Evolutionary conservation across 768 basidiomycete genomes (phyloP), one percentile per base, ranked within the genome.

Genomic region (Russula sp.): DNA sequence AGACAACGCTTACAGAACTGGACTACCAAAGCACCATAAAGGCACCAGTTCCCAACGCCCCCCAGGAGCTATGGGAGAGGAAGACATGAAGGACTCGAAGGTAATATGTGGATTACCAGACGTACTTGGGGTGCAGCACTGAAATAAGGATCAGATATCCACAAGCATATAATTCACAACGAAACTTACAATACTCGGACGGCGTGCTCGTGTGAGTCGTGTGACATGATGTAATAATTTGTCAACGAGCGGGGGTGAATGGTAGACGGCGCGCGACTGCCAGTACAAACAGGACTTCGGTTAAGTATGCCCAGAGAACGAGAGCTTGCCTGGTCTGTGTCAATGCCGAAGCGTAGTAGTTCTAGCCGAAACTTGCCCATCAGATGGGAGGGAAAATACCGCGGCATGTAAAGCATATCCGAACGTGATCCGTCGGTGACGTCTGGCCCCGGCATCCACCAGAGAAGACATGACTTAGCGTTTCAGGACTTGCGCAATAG

Each of bases 21-120:
- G 20, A 73, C 67, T 10, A 61, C 44, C 28, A 75, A 67, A 20
- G 68, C 67, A 20, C 74, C 74, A 56, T 67, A 75, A 3, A 75
- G 51, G 14, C 65, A 63, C 60, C 68, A 73, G 59, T 73, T 72
- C 55, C 72, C 66, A 38, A 74, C 1, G 14, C 11, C 30, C 9
- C 48, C 64, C 1, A 65, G 16, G 26, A 65, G 36, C 59, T 60
- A 51, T 3, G 28, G 5, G 13, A n/a, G 20, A 10, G 34, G 49
- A 44, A 24, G 11, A 20, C 3, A 40, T 50, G 32, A 48, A 40
- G n/a, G 20, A n/a, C 13, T n/a, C 1, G 20, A 51, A n/a, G 11
- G n/a, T 48, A 5, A 42, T 16, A 56, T 46, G n/a, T 4, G 20
- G 2, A 36, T 20, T 14, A 46, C 30, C 34, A 1, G 7, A 62